Conservation (phyloP, 768 basidiomycete genomes). For the Serpula lacrymans region DNA sequence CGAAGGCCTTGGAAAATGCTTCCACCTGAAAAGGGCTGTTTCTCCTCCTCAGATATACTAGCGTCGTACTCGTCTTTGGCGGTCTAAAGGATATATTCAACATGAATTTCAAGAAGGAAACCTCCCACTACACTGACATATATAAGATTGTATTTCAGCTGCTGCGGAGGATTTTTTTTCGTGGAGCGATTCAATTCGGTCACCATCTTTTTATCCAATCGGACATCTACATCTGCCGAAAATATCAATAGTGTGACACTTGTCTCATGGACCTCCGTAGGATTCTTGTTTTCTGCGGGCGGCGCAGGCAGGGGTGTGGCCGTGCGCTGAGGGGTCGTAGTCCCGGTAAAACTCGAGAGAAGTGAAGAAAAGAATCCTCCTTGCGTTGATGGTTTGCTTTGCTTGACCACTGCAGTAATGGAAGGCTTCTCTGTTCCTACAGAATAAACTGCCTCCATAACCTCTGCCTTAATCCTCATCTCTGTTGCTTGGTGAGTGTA, state of each 20-base stretch:
- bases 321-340: slow-evolving; percentile 7
- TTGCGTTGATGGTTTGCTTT: slow-evolving; percentile 24
- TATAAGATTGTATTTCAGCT: slow-evolving; percentile 77
- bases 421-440: slow-evolving; percentile 59
- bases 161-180: slow-evolving; percentile 87
- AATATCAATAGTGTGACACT: slow-evolving; percentile 32
- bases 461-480: slow-evolving; percentile 74
- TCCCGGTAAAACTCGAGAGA: slow-evolving; percentile 21
- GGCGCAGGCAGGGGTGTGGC: slow-evolving; percentile 8
- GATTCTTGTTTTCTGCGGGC: slow-evolving; percentile 16
- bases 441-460: slow-evolving; percentile 77
- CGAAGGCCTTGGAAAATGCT: slow-evolving; percentile 86
- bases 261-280: slow-evolving; percentile 16
- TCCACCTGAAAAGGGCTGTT: slow-evolving; percentile 56
- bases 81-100: slow-evolving; percentile 44
- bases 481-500: slow-evolving; percentile 35
- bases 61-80: slow-evolving; percentile 79
- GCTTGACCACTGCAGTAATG: slow-evolving; percentile 27
- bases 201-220: slow-evolving; percentile 16
- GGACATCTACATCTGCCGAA: slow-evolving; percentile 23
- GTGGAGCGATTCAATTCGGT: slow-evolving; percentile 43
- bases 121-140: slow-evolving; percentile 50
- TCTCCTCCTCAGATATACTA: slow-evolving; percentile 64
- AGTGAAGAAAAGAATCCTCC: slow-evolving; percentile 47
- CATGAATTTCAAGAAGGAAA: background rate